phyloP scores from a whole-genome alignment of 257 asterid species.

The Leptodermis oblonga region DNA sequence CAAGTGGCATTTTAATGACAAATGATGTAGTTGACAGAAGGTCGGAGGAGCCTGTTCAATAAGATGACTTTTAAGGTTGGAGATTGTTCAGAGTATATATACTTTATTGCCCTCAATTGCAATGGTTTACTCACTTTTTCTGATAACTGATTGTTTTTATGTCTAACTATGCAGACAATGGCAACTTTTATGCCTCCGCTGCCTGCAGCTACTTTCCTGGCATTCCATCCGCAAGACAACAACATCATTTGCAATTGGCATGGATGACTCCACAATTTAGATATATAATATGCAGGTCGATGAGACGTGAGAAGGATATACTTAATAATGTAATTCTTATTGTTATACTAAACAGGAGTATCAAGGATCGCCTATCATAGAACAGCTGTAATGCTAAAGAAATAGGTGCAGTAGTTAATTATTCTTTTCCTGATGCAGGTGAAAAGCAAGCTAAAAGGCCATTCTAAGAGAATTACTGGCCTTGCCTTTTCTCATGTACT shows the following conservation, averaged over 20 bases:
- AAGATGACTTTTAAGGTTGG: conserved; percentile 65
- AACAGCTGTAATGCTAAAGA: no score
- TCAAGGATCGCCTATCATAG: no score
- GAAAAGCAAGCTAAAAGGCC: conserved; percentile 54
- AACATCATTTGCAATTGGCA: conserved; percentile 59
- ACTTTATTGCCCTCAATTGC: neutral
- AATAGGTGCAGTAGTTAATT: no score
- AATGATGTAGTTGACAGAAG: conserved; percentile 40
- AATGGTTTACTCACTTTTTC: neutral
- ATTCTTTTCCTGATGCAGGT: conserved; percentile 49
- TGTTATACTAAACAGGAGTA: neutral
- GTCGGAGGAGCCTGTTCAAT: conserved; percentile 52
- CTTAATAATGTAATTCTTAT: neutral
- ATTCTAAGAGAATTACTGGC: conserved; percentile 46
- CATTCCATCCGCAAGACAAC: conserved; percentile 63
- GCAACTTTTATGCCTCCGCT: conserved; percentile 68
- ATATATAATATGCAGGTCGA: conserved; percentile 57
- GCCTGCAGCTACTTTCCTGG: conserved; percentile 59
- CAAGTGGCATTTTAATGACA: conserved; percentile 52
- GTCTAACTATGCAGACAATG: conserved; percentile 40
- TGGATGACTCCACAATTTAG: conserved; percentile 60
- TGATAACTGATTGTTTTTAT: neutral
- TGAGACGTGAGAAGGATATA: conserved; percentile 30
- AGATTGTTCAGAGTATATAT: neutral
- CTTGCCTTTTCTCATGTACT: conserved; percentile 48